These are phyloP conservation scores for Aspergillus haitiensis DNA, from an alignment of 495 filamentous ascomycete genomes.

Conservation along the genomic window DNA sequence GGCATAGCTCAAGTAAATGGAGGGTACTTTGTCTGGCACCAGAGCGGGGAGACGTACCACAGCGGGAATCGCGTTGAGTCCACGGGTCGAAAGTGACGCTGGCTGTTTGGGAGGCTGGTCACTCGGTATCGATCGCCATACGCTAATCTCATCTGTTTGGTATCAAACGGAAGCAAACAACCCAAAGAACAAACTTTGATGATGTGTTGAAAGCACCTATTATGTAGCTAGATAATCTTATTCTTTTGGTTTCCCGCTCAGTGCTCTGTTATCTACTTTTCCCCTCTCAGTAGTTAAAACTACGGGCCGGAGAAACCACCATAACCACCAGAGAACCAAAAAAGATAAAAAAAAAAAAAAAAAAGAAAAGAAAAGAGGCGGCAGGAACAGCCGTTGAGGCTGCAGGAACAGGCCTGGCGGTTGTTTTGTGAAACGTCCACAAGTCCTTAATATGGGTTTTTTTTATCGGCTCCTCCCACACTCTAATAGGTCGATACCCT, in stretches of 20 bases:
- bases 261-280: neutral
- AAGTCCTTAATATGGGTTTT: neutral
- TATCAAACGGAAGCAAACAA: too few species aligned
- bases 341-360: neutral
- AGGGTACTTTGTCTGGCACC: too few species aligned
- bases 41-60: neutral
- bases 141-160: neutral
- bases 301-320: neutral
- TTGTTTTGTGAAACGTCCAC: constrained; percentile 18
- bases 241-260: too few species aligned
- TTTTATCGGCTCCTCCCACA: neutral
- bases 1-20: too few species aligned
- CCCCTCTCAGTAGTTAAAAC: neutral
- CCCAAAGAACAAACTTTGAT: too few species aligned
- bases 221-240: too few species aligned
- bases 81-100: neutral
- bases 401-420: constrained; percentile 18
- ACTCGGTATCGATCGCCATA: neutral
- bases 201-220: too few species aligned
- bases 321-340: neutral
- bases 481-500: neutral
- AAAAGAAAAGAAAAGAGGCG: constrained; percentile 8
- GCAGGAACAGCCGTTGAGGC: constrained; percentile 9
- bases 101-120: neutral
- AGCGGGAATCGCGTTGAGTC: neutral